These are phyloP conservation scores for Calocybe indica DNA, from an alignment of 768 basidiomycete species.

Conservation along the genomic window DNA sequence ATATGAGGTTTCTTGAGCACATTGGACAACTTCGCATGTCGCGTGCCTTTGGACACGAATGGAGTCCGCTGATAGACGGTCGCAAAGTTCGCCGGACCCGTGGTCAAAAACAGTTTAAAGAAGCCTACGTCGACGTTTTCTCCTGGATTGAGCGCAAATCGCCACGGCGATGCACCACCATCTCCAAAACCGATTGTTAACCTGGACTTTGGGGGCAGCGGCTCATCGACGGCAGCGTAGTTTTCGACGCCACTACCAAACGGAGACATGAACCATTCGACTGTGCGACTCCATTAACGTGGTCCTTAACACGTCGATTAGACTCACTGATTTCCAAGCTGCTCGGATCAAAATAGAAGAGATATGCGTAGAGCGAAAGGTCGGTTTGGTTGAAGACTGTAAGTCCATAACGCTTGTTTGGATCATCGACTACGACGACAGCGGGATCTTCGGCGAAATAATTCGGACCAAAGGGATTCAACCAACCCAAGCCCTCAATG, in stretches of 20 bases:
- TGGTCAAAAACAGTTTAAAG: slow-evolving; percentile 27
- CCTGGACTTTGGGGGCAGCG: background rate
- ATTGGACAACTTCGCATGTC: background rate
- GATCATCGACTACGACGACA: background rate
- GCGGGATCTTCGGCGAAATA: background rate
- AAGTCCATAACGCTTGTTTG: slow-evolving; percentile 1
- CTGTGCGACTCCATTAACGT: background rate
- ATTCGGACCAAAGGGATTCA: background rate
- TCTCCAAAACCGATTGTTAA: slow-evolving; percentile 28
- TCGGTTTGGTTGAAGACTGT: slow-evolving; percentile 7
- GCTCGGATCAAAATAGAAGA: slow-evolving; percentile 13
- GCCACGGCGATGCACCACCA: slow-evolving; percentile 15
- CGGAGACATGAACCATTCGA: slow-evolving; percentile 1
- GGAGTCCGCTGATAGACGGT: slow-evolving; percentile 18
- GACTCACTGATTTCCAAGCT: slow-evolving; percentile 11
- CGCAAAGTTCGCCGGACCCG: slow-evolving; percentile 19
- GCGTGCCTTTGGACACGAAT: slow-evolving; percentile 8
- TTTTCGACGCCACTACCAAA: background rate
- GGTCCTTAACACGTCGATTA: background rate
- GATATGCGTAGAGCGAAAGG: slow-evolving; percentile 8
- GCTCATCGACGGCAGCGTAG: background rate
- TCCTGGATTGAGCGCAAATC: slow-evolving; percentile 12
- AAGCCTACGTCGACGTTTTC: slow-evolving; percentile 29
- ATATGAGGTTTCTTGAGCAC: too few species aligned
- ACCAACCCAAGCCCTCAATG: background rate